A percentile compares a stretch with the other conserved stretches of the same genome.
These are phyloP conservation scores for Rosa lucieae DNA, from an alignment of 306 rosid genomes.

Conservation along the genomic window DNA sequence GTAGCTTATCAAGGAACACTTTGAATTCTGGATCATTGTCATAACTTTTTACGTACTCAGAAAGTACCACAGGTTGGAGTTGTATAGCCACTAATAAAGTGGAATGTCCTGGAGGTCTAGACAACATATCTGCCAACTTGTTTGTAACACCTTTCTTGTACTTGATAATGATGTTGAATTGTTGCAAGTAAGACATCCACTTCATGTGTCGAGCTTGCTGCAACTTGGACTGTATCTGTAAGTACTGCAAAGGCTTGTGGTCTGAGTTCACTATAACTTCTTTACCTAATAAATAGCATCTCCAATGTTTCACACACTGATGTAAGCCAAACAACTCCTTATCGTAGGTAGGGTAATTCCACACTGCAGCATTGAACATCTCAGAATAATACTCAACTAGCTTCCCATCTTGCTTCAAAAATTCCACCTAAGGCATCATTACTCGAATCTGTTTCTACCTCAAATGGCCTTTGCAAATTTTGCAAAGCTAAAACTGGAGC, in stretches of 20 bases:
- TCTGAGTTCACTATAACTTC: neutral
- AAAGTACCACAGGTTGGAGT: neutral
- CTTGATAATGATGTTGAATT: conserved; percentile 4
- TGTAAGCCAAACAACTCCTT: neutral
- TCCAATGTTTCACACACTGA: neutral
- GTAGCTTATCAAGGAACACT: neutral
- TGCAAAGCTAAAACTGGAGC: no score
- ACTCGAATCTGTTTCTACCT: no score
- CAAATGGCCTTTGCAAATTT: no score
- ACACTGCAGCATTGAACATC: no score
- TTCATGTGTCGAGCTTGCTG: neutral
- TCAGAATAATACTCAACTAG: no score
- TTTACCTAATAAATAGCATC: neutral
- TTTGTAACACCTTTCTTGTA: neutral
- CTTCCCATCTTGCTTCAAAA: no score
- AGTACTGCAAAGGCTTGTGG: neutral
- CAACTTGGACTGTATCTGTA: neutral
- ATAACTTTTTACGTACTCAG: neutral
- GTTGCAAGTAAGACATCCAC: conserved; percentile 2
- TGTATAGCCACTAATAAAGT: neutral
- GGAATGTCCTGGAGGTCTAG: neutral
- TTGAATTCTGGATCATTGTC: neutral
- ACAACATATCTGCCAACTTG: conserved; percentile 9
- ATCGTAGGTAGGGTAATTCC: neutral
- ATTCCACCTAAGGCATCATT: no score